Evolutionary conservation across 2,329 filamentous ascomycete genomes (phyloP), one percentile per base, ranked within the genome.

Genomic region (Neophaeococcomyces mojaviensis): DNA sequence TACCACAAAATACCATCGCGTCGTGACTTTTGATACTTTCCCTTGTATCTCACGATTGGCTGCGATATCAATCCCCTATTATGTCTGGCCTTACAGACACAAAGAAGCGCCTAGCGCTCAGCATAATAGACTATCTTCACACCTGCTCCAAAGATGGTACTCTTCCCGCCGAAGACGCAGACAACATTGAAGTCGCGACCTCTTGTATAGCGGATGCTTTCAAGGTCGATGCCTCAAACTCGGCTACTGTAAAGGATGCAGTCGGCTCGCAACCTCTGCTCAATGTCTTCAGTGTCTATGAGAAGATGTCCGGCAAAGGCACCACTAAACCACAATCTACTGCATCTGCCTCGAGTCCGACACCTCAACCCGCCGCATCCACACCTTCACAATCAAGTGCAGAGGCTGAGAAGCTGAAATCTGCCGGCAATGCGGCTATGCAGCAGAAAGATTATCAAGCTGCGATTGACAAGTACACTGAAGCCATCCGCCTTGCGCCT

Each of bases 201-300:
- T 89, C 89, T 70, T 96, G 90, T 71, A 97, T 98, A 67, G 79
- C 84, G 57, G 90, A 97, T 65, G 84, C 85, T 57, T 98, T 97
- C 79, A 88, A 94, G 68, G 85, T 98, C 60, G 88, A 97, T 68
- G 79, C 87, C n/a, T 70, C 76, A 52, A 82, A 94, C 68, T 74
- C 80, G 60, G 72, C 77, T 46, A 82, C 87, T 58, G 73, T 90
- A 58, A 72, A 79, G 55, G 79, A 86, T 56, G 88, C 89, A 56
- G 74, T 94, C 55, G 89, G 88, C 61, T 78, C 82, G 54, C 88
- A 97, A 72, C 89, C 83, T 64, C 82, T 98, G 51, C 76, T 88
- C 51, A 82, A 84, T 66, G 94, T 98, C 70, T 98, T 94, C 76
- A 81, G 81, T 62, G 88, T 96, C 55, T 97, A 96, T 70, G 92